Percentiles rank a stretch among this genome's conserved stretches.
Evolutionary conservation across 805 yeast species (phyloP).

Genomic region (Cyberlindnera amylophila): DNA sequence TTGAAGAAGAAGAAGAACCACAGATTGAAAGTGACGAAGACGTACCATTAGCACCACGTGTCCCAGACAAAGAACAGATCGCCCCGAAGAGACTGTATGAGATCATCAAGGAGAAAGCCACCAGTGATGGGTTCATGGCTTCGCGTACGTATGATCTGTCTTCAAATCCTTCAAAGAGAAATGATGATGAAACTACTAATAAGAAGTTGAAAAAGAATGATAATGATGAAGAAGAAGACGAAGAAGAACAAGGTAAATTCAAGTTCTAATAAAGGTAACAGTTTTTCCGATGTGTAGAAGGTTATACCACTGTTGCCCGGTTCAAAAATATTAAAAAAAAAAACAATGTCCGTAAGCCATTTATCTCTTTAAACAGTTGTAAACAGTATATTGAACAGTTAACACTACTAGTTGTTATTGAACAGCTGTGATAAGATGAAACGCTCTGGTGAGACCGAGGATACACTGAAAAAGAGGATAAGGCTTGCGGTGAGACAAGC

Average conservation of each 20-base stretch:
- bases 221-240: constrained; percentile 24
- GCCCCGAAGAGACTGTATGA: constrained; percentile 25
- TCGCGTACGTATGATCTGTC: constrained; percentile 26
- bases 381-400: no score
- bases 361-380: no score
- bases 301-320: no score
- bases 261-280: constrained; percentile 27
- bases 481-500: no score
- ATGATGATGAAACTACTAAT: background rate
- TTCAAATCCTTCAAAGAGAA: no score
- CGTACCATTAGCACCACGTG: constrained; percentile 6
- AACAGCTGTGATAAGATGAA: no score
- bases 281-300: no score
- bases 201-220: constrained; percentile 5
- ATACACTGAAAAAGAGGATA: no score
- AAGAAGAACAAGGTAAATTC: constrained; percentile 22
- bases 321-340: background rate
- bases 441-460: no score
- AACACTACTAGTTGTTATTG: no score
- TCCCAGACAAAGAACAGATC: constrained; percentile 8
- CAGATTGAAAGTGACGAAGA: no score
- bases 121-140: constrained; percentile 14
- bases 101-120: constrained; percentile 22
- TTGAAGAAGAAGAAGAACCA: constrained; percentile 23
- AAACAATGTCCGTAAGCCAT: background rate